phyloP scores from a whole-genome alignment of 179 eudicot genomes.

The Camellia oleifera region DNA sequence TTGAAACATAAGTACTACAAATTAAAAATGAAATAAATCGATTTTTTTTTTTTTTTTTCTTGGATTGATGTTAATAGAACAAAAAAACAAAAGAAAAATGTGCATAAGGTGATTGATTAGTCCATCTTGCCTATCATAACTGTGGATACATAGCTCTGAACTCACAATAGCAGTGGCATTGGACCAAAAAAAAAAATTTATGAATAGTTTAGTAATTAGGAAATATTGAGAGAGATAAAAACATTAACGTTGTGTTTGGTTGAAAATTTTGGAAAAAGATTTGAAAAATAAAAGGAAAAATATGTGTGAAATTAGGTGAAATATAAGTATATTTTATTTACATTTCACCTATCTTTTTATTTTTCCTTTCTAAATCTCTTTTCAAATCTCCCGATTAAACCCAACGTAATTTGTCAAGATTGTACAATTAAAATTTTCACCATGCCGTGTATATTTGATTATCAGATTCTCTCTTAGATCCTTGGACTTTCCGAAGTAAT shows the following conservation, averaged over 20 bases:
- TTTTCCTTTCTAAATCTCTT: too few species aligned
- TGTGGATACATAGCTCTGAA: constrained; percentile 3
- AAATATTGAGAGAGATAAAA: neutral
- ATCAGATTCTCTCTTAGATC: constrained; percentile 11
- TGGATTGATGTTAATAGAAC: neutral
- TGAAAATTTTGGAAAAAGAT: too few species aligned
- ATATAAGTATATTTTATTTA: too few species aligned
- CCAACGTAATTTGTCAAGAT: constrained; percentile 4
- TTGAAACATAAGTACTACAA: neutral
- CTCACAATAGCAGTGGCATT: constrained; percentile 2
- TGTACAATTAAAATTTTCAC: constrained; percentile 18
- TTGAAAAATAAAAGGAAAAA: too few species aligned
- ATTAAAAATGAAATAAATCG: neutral
- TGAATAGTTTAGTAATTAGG: constrained; percentile 5
- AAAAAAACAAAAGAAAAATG: neutral
- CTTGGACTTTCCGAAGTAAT: constrained; percentile 29
- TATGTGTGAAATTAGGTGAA: too few species aligned
- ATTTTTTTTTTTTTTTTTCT: neutral
- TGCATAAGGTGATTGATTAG: constrained; percentile 15
- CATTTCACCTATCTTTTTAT: too few species aligned
- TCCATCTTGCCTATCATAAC: constrained; percentile 17
- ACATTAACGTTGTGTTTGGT: too few species aligned
- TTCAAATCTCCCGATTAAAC: too few species aligned
- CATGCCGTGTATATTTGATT: neutral
- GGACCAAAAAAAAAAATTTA: constrained; percentile 11